Base-by-base conservation (phyloP, 2,329 filamentous ascomycete genomes). In the Chaetomium globosum region DNA sequence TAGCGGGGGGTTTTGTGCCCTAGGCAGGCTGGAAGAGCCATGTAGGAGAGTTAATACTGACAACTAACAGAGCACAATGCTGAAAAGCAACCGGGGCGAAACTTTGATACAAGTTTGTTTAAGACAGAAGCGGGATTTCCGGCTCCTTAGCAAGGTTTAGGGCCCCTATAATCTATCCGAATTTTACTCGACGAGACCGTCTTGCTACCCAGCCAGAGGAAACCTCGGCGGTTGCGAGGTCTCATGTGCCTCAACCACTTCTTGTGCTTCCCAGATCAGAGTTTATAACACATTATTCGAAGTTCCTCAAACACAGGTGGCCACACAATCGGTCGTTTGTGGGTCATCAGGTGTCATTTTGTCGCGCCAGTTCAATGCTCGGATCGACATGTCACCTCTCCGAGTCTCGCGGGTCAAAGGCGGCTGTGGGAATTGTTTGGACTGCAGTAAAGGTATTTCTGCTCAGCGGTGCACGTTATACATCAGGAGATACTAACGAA, bases 321-420 rank as follows among this genome's bases (percentile, higher is more conserved):
- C 39, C 57, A 56, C 62, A 59, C 28, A n/a, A 43, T 56, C 13
- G 9, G 43, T 43, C 21, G 23, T 21, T 19, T 51, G 62, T 51
- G 51, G 43, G 51, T 4, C 30, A 4, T 23, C 31, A 9, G 21
- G 16, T 49, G 28, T 43, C 51, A 28, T 26, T n/a, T 23, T 49
- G 56, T 59, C 49, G 56, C 62, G 33, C 39, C 28, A 28, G 21
- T 13, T 59, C 39, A n/a, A 59, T 30, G 36, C 30, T 23, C n/a
- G 31, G 39, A 48, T 16, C 48, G 36, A 36, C 36, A 52, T 64
- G 55, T 49, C 49, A 53, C 28, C 28, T 39, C 23, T 5, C 1
- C 16, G 33, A 21, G 21, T 31, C n/a, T 49, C 10, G 36, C 28
- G 33, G 36, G 23, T 21, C 36, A n/a, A 46, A 57, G 4, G 23